Base-by-base conservation (phyloP, 345 rosid species). In the Cardiospermum halicacabum region DNA sequence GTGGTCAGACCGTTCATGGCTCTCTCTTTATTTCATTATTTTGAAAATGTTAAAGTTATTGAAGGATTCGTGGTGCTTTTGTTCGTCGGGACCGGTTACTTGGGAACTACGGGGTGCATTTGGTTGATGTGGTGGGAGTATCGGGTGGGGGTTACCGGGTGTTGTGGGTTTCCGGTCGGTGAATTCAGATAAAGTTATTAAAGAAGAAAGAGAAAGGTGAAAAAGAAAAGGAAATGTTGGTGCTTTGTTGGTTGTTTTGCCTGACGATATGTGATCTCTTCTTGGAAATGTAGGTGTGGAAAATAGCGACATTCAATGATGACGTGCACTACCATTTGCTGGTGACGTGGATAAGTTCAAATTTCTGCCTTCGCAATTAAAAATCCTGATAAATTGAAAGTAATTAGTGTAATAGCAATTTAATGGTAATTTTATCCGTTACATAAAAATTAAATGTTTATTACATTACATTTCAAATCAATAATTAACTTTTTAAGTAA, bases 1-100 rank as follows among this genome's bases (percentile, higher is more conserved):
- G 64, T 77, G 67, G 68, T 71, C 21, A 76, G 45, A 48, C 75
- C 54, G 49, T 60, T 69, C 92, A 84, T 83, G 54, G 74, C 71
- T 58, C 28, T 12, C 71, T 58, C 28, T 12, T 40, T 59, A 39
- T 12, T 59, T 39, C 42, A 28, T 26, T 10, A 15, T 4, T 11
- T 34, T 4, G 28, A 9, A 18, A 19, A 27, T 45, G 24, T 60
- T 27, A 5, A 25, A 18, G 16, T 18, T 18, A n/a, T 11, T 3
- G 42, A 47, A 26, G n/a, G 34, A 40, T 47, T 5, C 24, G 11
- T 47, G 18, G 25, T 43, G 53, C 53, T 60, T 43, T 42, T 26
- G 36, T 16, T 31, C n/a, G n/a, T n/a, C n/a, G n/a, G n/a, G 18
- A 45, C 9, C 5, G 40, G 40, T 28, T 18, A 50, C 55, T 12